phyloP scores from a whole-genome alignment of 2,329 filamentous ascomycete genomes.

The Diaporthe sp. region DNA sequence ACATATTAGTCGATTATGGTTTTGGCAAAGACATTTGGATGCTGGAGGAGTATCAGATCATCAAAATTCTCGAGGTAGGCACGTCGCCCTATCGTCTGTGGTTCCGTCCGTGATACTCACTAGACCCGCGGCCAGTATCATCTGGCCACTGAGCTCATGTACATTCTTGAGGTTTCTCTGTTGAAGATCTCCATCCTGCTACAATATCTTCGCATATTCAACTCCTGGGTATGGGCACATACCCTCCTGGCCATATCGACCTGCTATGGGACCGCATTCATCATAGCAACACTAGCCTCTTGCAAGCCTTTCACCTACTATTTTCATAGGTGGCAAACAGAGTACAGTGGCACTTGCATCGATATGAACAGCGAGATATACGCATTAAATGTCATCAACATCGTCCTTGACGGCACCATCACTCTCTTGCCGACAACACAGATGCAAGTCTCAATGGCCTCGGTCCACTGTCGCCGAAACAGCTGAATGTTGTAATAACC shows the following conservation, averaged over 20 bases:
- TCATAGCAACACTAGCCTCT: not conserved
- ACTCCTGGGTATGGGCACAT: not conserved
- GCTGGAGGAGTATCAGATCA: not conserved
- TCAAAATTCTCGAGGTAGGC: not conserved
- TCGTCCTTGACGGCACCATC: not conserved
- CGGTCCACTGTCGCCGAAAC: too few relatives aligned
- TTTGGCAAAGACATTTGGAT: not conserved
- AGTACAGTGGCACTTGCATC: not conserved
- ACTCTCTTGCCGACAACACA: not conserved
- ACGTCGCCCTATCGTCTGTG: not conserved
- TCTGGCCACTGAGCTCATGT: not conserved
- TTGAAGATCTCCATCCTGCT: not conserved
- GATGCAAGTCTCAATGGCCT: not conserved
- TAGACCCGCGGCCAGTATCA: not conserved
- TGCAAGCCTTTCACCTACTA: not conserved
- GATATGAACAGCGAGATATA: not conserved
- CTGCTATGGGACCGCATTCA: not conserved
- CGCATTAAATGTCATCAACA: not conserved
- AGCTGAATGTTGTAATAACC: too few relatives aligned
- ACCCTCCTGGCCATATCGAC: not conserved
- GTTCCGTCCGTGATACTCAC: not conserved
- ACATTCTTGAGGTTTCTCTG: not conserved
- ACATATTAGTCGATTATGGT: not conserved
- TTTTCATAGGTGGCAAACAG: constrained; percentile 1
- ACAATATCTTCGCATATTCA: constrained; percentile 5